These are phyloP conservation scores for Symbiodinium natans DNA, from an alignment of 73 alveolate genomes.

Conservation along the genomic window DNA sequence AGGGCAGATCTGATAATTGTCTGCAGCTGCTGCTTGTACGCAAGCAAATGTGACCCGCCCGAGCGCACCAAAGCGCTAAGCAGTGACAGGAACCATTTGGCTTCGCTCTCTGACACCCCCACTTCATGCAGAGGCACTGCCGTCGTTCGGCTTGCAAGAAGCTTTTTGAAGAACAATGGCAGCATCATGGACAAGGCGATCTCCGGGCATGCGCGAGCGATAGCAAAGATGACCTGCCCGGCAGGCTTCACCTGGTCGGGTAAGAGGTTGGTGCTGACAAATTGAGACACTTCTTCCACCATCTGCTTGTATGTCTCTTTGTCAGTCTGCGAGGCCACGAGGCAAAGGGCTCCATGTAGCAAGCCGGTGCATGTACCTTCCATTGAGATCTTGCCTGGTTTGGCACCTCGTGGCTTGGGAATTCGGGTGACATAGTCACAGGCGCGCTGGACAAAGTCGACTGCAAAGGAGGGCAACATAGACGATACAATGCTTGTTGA, in stretches of 20 bases:
- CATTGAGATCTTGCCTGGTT: constrained; percentile 35
- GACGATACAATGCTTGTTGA: constrained; percentile 68
- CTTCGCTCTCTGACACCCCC: constrained; percentile 72
- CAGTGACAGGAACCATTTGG: constrained; percentile 66
- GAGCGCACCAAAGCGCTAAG: constrained; percentile 52
- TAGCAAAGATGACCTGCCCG: constrained; percentile 33
- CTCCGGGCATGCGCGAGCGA: constrained; percentile 64
- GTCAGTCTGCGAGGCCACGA: constrained; percentile 66
- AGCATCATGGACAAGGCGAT: constrained; percentile 27
- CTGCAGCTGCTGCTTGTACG: constrained; percentile 24
- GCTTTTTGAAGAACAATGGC: constrained; percentile 64
- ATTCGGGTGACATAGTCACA: constrained; percentile 76
- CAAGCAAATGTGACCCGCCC: constrained; percentile 35
- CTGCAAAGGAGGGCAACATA: constrained; percentile 75
- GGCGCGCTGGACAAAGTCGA: constrained; percentile 71
- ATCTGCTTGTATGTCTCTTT: constrained; percentile 76
- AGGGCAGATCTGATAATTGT: constrained; percentile 28
- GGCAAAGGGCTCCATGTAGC: constrained; percentile 57
- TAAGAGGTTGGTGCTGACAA: constrained; percentile 29
- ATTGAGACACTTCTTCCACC: constrained; percentile 72
- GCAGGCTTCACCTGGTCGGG: constrained; percentile 88
- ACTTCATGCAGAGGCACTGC: constrained; percentile 65
- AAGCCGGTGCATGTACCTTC: constrained; percentile 47
- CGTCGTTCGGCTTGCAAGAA: constrained; percentile 23
- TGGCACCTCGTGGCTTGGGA: constrained; percentile 68